phyloP scores from a whole-genome alignment of 345 rosid genomes.

The Sisymbrium altissimum region DNA sequence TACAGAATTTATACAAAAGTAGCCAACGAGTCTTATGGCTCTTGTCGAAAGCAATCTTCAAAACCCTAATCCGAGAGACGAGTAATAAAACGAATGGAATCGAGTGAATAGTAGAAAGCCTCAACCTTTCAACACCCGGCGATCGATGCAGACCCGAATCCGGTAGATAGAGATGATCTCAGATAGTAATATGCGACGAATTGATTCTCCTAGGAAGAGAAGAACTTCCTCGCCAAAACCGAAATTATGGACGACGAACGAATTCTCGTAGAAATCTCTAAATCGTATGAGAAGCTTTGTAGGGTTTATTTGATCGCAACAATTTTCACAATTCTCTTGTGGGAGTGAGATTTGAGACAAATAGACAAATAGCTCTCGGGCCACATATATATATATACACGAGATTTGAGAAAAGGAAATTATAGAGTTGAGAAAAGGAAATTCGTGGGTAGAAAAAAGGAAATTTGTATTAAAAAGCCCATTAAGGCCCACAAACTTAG shows the following conservation, averaged over 20 bases:
- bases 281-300: too few relatives aligned
- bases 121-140: constrained; percentile 12
- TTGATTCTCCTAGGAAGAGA: not conserved
- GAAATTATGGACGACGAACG: too few relatives aligned
- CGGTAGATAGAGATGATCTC: not conserved
- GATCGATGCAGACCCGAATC: constrained; percentile 1
- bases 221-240: too few relatives aligned
- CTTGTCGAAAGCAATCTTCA: constrained; percentile 19
- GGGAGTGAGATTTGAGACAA: too few relatives aligned
- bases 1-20: not conserved
- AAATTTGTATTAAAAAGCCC: not conserved
- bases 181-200: not conserved
- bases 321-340: too few relatives aligned
- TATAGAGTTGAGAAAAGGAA: too few relatives aligned
- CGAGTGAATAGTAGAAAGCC: constrained; percentile 4
- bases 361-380: too few relatives aligned
- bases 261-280: too few relatives aligned
- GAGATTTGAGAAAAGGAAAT: too few relatives aligned
- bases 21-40: constrained; percentile 12
- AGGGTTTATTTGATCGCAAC: too few relatives aligned
- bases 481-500: not conserved
- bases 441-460: too few relatives aligned
- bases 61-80: constrained; percentile 24
- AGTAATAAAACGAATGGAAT: not conserved
- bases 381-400: too few relatives aligned